Percentiles rank a stretch among this genome's conserved stretches.
Conservation (phyloP, 2,329 filamentous ascomycete species). For the Ceratocystis harringtonii region DNA sequence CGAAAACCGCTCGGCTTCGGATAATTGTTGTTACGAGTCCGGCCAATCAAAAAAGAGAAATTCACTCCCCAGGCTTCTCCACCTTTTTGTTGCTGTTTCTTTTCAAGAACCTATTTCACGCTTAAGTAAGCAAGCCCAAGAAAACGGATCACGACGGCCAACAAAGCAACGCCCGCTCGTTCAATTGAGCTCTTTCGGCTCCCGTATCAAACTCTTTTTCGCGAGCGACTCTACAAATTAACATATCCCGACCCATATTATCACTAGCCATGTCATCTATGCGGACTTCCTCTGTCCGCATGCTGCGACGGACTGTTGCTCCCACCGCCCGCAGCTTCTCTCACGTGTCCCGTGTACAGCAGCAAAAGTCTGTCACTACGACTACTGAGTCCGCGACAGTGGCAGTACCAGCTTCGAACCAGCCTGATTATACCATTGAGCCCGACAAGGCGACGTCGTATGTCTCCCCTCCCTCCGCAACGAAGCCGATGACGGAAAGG, state of each 20-base stretch:
- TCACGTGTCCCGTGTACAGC: conserved; percentile 30
- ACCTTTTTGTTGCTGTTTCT: not conserved
- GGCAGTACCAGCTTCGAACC: conserved; percentile 37
- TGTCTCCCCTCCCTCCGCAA: conserved; percentile 16
- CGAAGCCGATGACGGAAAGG: too few relatives aligned
- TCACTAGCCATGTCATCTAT: conserved; percentile 7
- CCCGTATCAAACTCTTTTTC: too few relatives aligned
- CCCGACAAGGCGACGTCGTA: conserved; percentile 88
- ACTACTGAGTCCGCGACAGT: conserved; percentile 27
- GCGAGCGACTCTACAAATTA: too few relatives aligned
- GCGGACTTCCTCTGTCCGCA: conserved; percentile 1
- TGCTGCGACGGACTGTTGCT: not conserved
- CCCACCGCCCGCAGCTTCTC: conserved; percentile 25
- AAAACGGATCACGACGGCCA: too few relatives aligned
- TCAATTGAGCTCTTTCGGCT: too few relatives aligned
- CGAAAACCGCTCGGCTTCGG: conserved; percentile 37
- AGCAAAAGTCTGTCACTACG: conserved; percentile 30
- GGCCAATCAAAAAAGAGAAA: conserved; percentile 28
- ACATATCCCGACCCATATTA: not conserved
- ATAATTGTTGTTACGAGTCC: conserved; percentile 29
- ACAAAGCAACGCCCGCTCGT: too few relatives aligned
- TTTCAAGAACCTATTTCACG: too few relatives aligned
- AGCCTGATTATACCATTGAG: conserved; percentile 66
- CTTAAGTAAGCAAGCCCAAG: too few relatives aligned
- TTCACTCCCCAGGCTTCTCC: too few relatives aligned